phyloP scores from a whole-genome alignment of 768 basidiomycete genomes.

The Russula sp. region DNA sequence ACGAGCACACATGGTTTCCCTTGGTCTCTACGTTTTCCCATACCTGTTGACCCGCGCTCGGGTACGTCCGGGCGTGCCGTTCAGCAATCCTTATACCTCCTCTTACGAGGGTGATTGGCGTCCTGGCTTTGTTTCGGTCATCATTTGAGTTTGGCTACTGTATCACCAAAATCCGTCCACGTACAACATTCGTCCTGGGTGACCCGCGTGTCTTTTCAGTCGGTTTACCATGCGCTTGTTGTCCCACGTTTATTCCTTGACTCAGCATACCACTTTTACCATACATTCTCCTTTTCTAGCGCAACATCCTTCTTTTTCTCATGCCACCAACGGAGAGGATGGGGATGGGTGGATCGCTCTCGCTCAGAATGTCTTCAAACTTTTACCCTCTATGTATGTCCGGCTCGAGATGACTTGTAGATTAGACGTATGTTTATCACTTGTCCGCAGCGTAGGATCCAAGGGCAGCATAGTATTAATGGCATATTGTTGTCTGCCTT shows the following conservation, averaged over 20 bases:
- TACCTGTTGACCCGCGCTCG: not conserved
- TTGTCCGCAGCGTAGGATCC: not conserved
- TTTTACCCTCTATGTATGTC: not conserved
- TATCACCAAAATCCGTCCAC: slow-evolving; percentile 2
- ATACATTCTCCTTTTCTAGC: not conserved
- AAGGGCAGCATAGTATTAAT: not conserved
- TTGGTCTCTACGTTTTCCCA: not conserved
- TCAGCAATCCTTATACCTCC: not conserved
- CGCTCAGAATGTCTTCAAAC: not conserved
- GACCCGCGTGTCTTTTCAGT: not conserved
- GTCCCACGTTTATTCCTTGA: not conserved
- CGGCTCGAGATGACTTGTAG: slow-evolving; percentile 1
- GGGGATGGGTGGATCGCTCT: not conserved
- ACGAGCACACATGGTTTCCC: not conserved
- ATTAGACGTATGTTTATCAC: slow-evolving; percentile 7
- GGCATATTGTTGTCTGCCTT: not conserved
- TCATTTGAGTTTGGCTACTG: not conserved
- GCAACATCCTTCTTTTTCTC: not conserved
- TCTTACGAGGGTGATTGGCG: not conserved
- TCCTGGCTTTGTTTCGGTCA: not conserved
- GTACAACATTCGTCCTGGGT: too few species aligned
- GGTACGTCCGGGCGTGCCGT: not conserved
- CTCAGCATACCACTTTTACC: not conserved
- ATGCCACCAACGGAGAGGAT: not conserved
- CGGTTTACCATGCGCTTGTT: not conserved